Evolutionary conservation across 139 green algal genomes (phyloP).

Genomic region (Chlorella ohadii): DNA sequence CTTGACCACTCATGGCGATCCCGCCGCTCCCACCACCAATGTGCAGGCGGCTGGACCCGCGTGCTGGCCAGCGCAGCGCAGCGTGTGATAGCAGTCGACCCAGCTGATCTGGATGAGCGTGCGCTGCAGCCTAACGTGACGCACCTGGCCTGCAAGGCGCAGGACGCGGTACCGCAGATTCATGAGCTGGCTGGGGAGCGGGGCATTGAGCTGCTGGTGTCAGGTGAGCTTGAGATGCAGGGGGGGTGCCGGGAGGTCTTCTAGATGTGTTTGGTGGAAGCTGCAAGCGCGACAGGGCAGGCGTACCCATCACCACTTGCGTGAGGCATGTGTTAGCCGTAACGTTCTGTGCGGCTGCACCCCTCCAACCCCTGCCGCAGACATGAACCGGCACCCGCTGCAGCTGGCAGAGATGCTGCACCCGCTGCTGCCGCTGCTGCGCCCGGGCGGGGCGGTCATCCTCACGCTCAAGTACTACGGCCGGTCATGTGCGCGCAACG

Average conservation of each 20-base stretch:
- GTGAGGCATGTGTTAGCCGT: no score
- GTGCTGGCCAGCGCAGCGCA: conserved; percentile 14
- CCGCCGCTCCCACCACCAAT: no score
- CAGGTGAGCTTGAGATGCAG: conserved; percentile 9
- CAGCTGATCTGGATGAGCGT: neutral
- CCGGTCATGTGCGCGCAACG: neutral
- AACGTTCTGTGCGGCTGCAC: no score
- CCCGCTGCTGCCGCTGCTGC: conserved; percentile 48
- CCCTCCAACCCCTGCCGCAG: neutral
- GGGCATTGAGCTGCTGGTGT: conserved; percentile 8
- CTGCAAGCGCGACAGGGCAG: no score
- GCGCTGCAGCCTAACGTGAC: conserved; percentile 11
- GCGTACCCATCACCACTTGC: no score
- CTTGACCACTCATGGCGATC: no score
- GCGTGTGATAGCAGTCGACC: conserved; percentile 23
- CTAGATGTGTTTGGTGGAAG: no score
- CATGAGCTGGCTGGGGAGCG: neutral
- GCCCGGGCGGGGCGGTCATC: conserved; percentile 45
- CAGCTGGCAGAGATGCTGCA: conserved; percentile 18
- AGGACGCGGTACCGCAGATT: neutral
- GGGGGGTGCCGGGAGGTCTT: no score
- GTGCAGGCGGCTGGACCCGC: conserved; percentile 28
- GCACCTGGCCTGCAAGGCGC: conserved; percentile 28
- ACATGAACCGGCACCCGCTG: conserved; percentile 47
- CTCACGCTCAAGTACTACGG: conserved; percentile 54